A percentile compares a stretch with the other conserved stretches of the same genome.
Evolutionary conservation across 225 moss, liverwort and hornwort genomes (phyloP).

Genomic region (Takakia lepidozioides): DNA sequence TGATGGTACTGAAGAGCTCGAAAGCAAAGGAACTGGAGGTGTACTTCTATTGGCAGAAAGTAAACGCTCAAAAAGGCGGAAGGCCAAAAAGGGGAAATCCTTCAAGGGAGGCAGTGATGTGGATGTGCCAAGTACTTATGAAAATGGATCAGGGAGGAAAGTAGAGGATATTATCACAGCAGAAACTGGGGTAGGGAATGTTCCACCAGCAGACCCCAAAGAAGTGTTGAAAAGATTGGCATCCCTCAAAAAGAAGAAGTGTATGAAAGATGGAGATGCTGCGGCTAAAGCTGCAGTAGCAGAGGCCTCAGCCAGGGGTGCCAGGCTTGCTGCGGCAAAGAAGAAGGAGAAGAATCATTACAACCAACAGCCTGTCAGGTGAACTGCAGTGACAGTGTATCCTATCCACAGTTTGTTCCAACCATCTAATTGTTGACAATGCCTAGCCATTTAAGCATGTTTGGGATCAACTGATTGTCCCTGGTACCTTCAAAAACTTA

Average conservation of each 20-base stretch:
- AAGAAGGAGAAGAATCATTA: constrained; percentile 66
- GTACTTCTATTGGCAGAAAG: constrained; percentile 29
- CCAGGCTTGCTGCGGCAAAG: constrained; percentile 80
- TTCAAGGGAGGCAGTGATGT: constrained; percentile 55
- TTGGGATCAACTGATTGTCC: too few relatives aligned
- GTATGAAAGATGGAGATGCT: constrained; percentile 43
- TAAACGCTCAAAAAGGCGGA: constrained; percentile 51
- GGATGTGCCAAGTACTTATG: constrained; percentile 29
- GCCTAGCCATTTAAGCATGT: too few relatives aligned
- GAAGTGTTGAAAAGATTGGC: constrained; percentile 39
- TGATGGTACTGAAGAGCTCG: constrained; percentile 28
- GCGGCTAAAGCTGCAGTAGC: constrained; percentile 81
- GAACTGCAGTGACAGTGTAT: constrained; percentile 17
- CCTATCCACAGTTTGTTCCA: too few relatives aligned
- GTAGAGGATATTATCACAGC: constrained; percentile 17
- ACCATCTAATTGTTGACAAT: too few relatives aligned
- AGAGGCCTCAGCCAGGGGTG: constrained; percentile 92
- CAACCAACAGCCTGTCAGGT: constrained; percentile 68
- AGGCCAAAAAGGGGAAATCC: constrained; percentile 55
- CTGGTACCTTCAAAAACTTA: too few relatives aligned
- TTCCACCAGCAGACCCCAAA: constrained; percentile 47
- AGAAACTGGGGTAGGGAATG: constrained; percentile 31
- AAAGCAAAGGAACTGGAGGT: constrained; percentile 6
- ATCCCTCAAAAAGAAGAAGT: constrained; percentile 55
- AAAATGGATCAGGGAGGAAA: constrained; percentile 22